Evolutionary conservation across 129 eudicot species (phyloP), one percentile per base, ranked within the genome.

Genomic region (Flaveria brownii): DNA sequence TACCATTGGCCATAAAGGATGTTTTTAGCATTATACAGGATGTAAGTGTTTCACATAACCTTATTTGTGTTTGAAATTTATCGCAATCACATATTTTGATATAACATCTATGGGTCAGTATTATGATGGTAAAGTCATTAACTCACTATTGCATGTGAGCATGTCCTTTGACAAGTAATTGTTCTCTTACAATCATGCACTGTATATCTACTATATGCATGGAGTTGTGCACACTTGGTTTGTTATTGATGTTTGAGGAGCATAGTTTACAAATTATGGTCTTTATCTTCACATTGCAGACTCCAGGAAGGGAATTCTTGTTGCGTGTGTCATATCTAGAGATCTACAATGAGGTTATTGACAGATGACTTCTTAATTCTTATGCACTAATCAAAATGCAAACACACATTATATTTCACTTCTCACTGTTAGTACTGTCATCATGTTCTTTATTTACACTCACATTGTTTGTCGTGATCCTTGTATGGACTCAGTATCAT

Each of bases 1-100:
- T 94, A 82, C 99, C 99, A 59, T 80, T 94, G 87, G 97, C 99
- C 12, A 94, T 94, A 83, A 94, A 91, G 81, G 99, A 94, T 82
- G 97, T 91, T 56, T 94, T 94, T 88, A 94, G 97, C 89, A 89
- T 94, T 42, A 94, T 94, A 78, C 98, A 94, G 83, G 98, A 94
- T 81, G 98, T 94, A 87, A 86, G 97, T 68, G 42, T 75, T 80
- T 73, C 78, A 56, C 20, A 39, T 6, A 8, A 63, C 49, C 41
- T 64, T 72, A 9, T 72, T 52, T n/a, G 55, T 41, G 30, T 49
- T n/a, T 18, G 65, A 59, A 78, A 52, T 36, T 62, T 43, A 47
- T 60, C 28, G 28, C n/a, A 60, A 18, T n/a, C 55, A 15, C 56
- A 60, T 55, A 16, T 77, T 57, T 49, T 9, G 39, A 10, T 47